phyloP scores from a whole-genome alignment of 495 filamentous ascomycete species.

The Cudoniella acicularis region DNA sequence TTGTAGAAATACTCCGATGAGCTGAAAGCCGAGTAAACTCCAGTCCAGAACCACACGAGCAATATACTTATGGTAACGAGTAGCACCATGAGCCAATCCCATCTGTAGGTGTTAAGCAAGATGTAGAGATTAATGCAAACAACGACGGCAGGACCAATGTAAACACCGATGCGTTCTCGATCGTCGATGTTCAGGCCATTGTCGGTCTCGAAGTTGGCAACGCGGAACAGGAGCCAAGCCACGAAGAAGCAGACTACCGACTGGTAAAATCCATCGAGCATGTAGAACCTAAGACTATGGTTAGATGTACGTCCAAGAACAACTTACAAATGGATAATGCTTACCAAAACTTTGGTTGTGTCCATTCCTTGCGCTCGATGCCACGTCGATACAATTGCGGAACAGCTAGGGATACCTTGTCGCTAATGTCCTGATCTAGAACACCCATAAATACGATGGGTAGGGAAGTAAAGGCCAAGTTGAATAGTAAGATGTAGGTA shows the following conservation, averaged over 20 bases:
- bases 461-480: slow-evolving; percentile 94
- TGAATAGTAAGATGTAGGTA: slow-evolving; percentile 94
- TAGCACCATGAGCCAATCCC: slow-evolving; percentile 92
- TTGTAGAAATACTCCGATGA: slow-evolving; percentile 69
- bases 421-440: slow-evolving; percentile 94
- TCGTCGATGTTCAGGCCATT: slow-evolving; percentile 73
- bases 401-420: slow-evolving; percentile 88
- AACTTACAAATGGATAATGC: slow-evolving; percentile 19
- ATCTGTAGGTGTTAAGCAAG: slow-evolving; percentile 90
- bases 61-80: slow-evolving; percentile 77
- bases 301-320: slow-evolving; percentile 31
- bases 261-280: slow-evolving; percentile 93
- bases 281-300: slow-evolving; percentile 69
- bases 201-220: slow-evolving; percentile 60
- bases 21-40: slow-evolving; percentile 73
- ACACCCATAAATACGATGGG: slow-evolving; percentile 96
- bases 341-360: slow-evolving; percentile 93
- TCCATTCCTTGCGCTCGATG: slow-evolving; percentile 97
- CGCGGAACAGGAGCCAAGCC: slow-evolving; percentile 72
- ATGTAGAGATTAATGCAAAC: slow-evolving; percentile 91
- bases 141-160: slow-evolving; percentile 73
- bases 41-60: slow-evolving; percentile 95
- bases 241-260: slow-evolving; percentile 91
- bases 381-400: slow-evolving; percentile 94
- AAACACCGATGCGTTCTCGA: slow-evolving; percentile 75